These are phyloP conservation scores for Kalaharituber pfeilii DNA, from an alignment of 2,329 filamentous ascomycete species.

Conservation along the genomic window DNA sequence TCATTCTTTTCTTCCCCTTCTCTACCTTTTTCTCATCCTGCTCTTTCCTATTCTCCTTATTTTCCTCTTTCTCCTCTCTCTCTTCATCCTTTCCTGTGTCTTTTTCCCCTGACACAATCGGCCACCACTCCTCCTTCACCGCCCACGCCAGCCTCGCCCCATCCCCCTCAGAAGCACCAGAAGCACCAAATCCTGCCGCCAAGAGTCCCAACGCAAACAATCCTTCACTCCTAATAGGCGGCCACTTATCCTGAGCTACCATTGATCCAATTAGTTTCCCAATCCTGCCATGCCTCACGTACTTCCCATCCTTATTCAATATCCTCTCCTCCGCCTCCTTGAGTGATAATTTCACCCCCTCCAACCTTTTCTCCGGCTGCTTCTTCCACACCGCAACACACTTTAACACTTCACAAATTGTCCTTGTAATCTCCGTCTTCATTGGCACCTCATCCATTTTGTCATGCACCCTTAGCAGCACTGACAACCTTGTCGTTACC, in stretches of 20 bases:
- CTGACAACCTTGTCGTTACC: slow-evolving; percentile 14
- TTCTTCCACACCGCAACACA: background rate
- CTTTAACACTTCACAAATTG: slow-evolving; percentile 28
- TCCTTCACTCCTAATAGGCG: slow-evolving; percentile 33
- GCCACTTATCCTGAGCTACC: slow-evolving; percentile 32
- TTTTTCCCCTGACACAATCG: background rate
- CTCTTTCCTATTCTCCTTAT: slow-evolving; percentile 6
- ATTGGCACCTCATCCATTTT: slow-evolving; percentile 31
- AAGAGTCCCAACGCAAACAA: slow-evolving; percentile 35
- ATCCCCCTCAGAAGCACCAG: background rate
- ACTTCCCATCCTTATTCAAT: slow-evolving; percentile 5
- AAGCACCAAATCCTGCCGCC: slow-evolving; percentile 23
- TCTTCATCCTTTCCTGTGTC: background rate
- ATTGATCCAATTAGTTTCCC: slow-evolving; percentile 28
- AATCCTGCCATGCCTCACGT: slow-evolving; percentile 19
- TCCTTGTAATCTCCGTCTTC: slow-evolving; percentile 33
- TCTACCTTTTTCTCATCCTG: background rate
- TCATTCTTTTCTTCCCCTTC: background rate
- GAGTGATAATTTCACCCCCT: background rate
- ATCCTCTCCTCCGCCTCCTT: background rate
- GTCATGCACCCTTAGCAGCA: slow-evolving; percentile 29
- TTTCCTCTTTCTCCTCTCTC: slow-evolving; percentile 5
- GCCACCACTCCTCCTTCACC: background rate
- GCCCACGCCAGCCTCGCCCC: background rate
- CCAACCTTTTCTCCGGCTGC: background rate